Base-by-base conservation (phyloP, 495 filamentous ascomycete genomes). In the Annulohypoxylon stygium region DNA sequence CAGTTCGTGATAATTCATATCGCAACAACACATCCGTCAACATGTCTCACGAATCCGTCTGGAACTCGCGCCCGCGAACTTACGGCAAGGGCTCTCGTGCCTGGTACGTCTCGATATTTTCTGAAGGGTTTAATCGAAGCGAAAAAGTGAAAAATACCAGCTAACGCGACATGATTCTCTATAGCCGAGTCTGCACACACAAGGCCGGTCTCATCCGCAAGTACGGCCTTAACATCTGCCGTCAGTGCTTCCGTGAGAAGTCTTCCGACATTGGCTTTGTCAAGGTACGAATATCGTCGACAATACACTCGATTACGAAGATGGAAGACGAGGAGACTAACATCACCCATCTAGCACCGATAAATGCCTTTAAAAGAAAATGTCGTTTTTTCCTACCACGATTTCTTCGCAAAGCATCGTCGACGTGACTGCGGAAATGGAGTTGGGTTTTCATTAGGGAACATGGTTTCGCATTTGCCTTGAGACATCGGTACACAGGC, bases 181-280 rank as follows among this genome's bases (percentile, higher is more conserved):
- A 86, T 78, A 96, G 94, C 91, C 95, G 94, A 82, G 94, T 98
- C 86, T 97, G 94, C 90, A 90, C 92, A 75, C 93, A 97, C 91
- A 88, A 87, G 80, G 95, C 93, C 76, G 94, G 94, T 93, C 88
- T 98, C 71, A 95, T 98, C 90, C 93, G 94, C 88, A 98, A 98
- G 87, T 98, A 98, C 88, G 95, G 95, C 82, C 89, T 99, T 81
- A 95, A 98, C 87, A 95, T 98, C 89, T 98, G 95, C 92, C 93
- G 94, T 90, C 95, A 99, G 87, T 98, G 96, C 91, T 99, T 99
- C 90, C 87, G 96, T 81, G 96, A 99, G 90, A 98, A 98, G 90
- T 87, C 90, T 74, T 78, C 87, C 81, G 95, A 98, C 83, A 97
- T 99, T 85, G 96, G 96, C 78, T 99, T 99, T 89, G 86, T 90